A percentile compares a stretch with the other conserved stretches of the same genome.
Evolutionary conservation across 2,329 filamentous ascomycete genomes (phyloP).

Genomic region (Ophiocordyceps sinensis): DNA sequence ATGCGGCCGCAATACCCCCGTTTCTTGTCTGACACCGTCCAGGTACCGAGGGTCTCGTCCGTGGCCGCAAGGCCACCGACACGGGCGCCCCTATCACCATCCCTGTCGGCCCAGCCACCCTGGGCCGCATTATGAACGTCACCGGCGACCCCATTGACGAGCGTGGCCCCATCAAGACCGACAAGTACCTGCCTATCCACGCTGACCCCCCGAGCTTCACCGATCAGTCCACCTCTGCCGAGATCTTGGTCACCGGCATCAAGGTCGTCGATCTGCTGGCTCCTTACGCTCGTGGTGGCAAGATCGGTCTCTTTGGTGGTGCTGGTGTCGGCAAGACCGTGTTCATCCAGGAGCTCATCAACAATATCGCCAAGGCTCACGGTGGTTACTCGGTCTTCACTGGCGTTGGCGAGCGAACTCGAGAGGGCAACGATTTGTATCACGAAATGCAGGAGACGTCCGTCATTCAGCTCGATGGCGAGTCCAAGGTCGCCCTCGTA

Average conservation of each 20-base stretch:
- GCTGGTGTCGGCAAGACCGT: slow-evolving; percentile 99
- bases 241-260: slow-evolving; percentile 98
- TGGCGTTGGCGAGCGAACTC: slow-evolving; percentile 99
- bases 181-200: slow-evolving; percentile 83
- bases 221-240: slow-evolving; percentile 91
- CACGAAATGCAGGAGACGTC: slow-evolving; percentile 99
- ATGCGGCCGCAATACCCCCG: neutral
- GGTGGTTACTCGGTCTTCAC: slow-evolving; percentile 99
- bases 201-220: slow-evolving; percentile 82
- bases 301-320: slow-evolving; percentile 99
- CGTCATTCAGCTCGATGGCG: slow-evolving; percentile 98
- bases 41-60: slow-evolving; percentile 98
- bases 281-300: slow-evolving; percentile 99
- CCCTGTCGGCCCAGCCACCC: slow-evolving; percentile 81
- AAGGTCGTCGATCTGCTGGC: slow-evolving; percentile 99
- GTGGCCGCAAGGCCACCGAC: slow-evolving; percentile 72
- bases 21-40: slow-evolving; percentile 19
- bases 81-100: slow-evolving; percentile 94
- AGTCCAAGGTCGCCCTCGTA: slow-evolving; percentile 97
- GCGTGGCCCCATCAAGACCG: slow-evolving; percentile 92
- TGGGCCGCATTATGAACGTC: slow-evolving; percentile 99
- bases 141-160: slow-evolving; percentile 99
- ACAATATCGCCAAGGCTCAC: slow-evolving; percentile 99
- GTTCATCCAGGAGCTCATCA: slow-evolving; percentile 99
- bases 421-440: slow-evolving; percentile 99